phyloP scores from a whole-genome alignment of 768 basidiomycete species.

The Gyrodon lividus region DNA sequence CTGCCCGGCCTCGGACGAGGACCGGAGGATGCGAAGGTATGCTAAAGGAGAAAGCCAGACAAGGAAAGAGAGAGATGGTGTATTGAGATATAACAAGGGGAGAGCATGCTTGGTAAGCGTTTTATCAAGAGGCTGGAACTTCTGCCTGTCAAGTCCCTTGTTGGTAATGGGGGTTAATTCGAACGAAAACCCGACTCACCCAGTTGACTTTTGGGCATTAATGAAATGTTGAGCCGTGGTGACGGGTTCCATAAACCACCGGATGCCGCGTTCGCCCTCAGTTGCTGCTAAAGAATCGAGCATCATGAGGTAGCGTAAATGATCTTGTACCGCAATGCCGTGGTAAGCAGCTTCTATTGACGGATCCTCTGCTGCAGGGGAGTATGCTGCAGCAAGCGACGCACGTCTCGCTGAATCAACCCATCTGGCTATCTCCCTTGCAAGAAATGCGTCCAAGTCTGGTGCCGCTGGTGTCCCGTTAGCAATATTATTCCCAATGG shows the following conservation, averaged over 20 bases:
- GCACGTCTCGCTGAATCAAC: constrained; percentile 43
- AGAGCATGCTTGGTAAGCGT: constrained; percentile 54
- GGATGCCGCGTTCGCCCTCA: constrained; percentile 58
- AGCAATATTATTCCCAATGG: constrained; percentile 46
- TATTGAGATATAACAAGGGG: constrained; percentile 68
- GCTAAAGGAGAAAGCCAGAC: constrained; percentile 65
- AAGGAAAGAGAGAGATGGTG: constrained; percentile 71
- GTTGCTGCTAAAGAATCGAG: constrained; percentile 62
- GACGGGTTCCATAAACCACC: constrained; percentile 66
- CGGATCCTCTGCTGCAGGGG: constrained; percentile 47
- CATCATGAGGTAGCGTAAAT: constrained; percentile 68
- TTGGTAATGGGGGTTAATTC: neutral
- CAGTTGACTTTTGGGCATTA: constrained; percentile 15
- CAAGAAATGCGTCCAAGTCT: constrained; percentile 61
- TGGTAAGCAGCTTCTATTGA: constrained; percentile 48
- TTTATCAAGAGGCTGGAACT: constrained; percentile 60
- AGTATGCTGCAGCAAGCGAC: constrained; percentile 14
- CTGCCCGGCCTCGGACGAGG: constrained; percentile 17
- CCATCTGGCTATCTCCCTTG: constrained; percentile 54
- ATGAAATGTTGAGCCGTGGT: constrained; percentile 19
- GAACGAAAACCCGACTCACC: constrained; percentile 12
- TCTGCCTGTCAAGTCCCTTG: constrained; percentile 31
- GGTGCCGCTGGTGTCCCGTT: constrained; percentile 43
- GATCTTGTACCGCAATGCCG: constrained; percentile 48
- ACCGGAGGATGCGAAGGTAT: constrained; percentile 62